Evolutionary conservation across 306 rosid species (phyloP).

Genomic region (Prosopis cineraria): DNA sequence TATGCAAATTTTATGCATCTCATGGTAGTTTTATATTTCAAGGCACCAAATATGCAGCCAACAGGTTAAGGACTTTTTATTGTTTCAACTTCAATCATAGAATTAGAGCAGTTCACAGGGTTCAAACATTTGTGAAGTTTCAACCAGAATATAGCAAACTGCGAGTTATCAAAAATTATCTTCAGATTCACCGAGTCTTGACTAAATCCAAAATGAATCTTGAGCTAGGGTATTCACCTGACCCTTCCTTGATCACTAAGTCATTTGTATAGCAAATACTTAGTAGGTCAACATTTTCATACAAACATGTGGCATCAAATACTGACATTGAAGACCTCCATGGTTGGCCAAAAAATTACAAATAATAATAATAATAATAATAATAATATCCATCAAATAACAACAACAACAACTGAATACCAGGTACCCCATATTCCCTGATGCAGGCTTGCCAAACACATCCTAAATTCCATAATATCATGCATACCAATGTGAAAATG

Average conservation of each 20-base stretch:
- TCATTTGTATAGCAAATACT: not conserved
- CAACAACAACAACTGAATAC: not conserved
- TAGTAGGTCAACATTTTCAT: not conserved
- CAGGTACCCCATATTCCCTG: not conserved
- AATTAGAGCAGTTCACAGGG: not conserved
- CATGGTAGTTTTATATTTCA: slow-evolving; percentile 3
- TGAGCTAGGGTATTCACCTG: not conserved
- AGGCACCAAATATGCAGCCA: not conserved
- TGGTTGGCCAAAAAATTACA: not conserved
- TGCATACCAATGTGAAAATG: not conserved
- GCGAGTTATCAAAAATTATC: not conserved
- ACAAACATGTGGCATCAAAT: not conserved
- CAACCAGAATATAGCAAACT: not conserved
- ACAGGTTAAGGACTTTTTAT: not conserved
- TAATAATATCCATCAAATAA: no score
- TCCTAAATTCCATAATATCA: not conserved
- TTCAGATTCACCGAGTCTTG: not conserved
- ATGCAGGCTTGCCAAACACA: not conserved
- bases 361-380: not conserved
- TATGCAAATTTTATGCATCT: not conserved
- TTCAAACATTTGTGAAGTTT: not conserved
- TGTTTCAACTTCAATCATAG: not conserved
- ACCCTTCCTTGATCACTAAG: not conserved
- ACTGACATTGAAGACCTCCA: not conserved
- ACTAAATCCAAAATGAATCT: not conserved